Conservation (phyloP, 2,329 filamentous ascomycete species). For the Fusarium sp. region DNA sequence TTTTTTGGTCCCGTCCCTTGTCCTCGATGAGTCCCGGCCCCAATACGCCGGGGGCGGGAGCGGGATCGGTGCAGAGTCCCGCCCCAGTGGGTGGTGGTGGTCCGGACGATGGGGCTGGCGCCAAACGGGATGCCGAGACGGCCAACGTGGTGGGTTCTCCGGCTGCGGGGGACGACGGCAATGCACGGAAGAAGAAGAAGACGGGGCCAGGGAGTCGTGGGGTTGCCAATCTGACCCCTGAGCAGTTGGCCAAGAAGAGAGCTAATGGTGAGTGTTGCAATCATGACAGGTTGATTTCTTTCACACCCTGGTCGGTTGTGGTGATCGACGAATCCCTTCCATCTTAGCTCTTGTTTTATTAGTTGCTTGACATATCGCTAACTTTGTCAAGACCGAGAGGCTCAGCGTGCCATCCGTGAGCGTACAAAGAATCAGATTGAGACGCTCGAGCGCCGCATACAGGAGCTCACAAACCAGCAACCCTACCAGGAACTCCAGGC, state of each 20-base stretch:
- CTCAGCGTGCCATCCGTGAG: slow-evolving; percentile 86
- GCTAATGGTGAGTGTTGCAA: slow-evolving; percentile 61
- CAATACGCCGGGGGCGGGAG: slow-evolving; percentile 20
- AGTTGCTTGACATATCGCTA: slow-evolving; percentile 23
- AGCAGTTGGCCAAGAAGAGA: slow-evolving; percentile 77
- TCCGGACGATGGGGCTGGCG: slow-evolving; percentile 15
- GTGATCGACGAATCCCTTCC: not conserved
- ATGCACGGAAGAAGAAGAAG: slow-evolving; percentile 58
- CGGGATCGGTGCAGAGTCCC: slow-evolving; percentile 33
- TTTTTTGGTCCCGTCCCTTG: not conserved
- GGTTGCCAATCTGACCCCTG: slow-evolving; percentile 75
- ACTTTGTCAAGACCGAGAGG: slow-evolving; percentile 75
- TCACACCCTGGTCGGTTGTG: not conserved
- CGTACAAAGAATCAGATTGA: slow-evolving; percentile 86
- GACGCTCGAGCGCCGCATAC: slow-evolving; percentile 76
- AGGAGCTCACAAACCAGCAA: slow-evolving; percentile 81
- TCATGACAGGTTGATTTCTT: slow-evolving; percentile 3
- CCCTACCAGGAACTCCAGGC: slow-evolving; percentile 87
- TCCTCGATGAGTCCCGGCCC: slow-evolving; percentile 40
- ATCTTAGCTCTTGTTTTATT: not conserved
- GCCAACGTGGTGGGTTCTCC: slow-evolving; percentile 28
- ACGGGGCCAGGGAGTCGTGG: slow-evolving; percentile 59
- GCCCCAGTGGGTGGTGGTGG: slow-evolving; percentile 10
- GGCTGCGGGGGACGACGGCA: slow-evolving; percentile 33
- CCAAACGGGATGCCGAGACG: slow-evolving; percentile 41